Conservation (phyloP, 192 early-diverging fungal genomes). For the Entomortierella lignicola region DNA sequence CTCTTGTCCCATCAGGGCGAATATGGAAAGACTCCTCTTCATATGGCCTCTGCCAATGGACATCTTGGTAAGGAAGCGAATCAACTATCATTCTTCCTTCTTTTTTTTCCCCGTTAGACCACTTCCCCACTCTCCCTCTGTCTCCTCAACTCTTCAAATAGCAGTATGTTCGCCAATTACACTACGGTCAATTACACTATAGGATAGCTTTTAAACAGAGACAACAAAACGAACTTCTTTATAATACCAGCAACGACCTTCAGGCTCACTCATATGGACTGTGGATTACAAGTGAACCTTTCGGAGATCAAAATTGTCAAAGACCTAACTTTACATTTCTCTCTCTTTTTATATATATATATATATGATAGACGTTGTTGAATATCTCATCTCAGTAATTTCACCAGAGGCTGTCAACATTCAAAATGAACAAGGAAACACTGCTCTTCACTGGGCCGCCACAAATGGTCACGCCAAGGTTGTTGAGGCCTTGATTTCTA, state of each 20-base stretch:
- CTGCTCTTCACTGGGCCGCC: slow-evolving; percentile 88
- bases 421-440: slow-evolving; percentile 72
- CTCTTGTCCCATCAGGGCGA: slow-evolving; percentile 59
- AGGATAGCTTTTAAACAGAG: neutral
- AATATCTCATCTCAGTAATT: slow-evolving; percentile 58
- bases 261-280: too few relatives aligned
- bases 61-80: slow-evolving; percentile 62
- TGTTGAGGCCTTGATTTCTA: slow-evolving; percentile 69
- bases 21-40: slow-evolving; percentile 75
- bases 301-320: too few relatives aligned
- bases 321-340: neutral
- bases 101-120: neutral
- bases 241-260: too few relatives aligned
- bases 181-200: too few relatives aligned
- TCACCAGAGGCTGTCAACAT: slow-evolving; percentile 57
- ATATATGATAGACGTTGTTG: slow-evolving; percentile 70
- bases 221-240: too few relatives aligned
- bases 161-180: too few relatives aligned
- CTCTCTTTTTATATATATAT: slow-evolving; percentile 4
- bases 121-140: too few relatives aligned
- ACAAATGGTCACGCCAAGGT: slow-evolving; percentile 81
- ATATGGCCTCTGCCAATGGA: slow-evolving; percentile 87
- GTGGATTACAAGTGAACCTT: too few relatives aligned
- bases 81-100: neutral
- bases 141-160: too few relatives aligned